phyloP scores from a whole-genome alignment of 768 basidiomycete species.

The Xanthoconium purpureum region DNA sequence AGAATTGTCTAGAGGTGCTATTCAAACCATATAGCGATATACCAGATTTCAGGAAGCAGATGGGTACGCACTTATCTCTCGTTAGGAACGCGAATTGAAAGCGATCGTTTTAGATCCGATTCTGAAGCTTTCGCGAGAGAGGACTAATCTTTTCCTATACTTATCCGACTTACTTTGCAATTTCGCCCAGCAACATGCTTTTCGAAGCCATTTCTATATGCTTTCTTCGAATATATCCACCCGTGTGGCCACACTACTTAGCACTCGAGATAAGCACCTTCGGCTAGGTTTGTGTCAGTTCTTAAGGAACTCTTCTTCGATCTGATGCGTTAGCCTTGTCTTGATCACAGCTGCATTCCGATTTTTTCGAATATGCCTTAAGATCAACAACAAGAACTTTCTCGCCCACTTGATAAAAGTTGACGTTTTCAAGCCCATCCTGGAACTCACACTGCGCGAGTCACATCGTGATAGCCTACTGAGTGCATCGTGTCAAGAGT shows the following conservation, averaged over 20 bases:
- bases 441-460: slow-evolving; percentile 82
- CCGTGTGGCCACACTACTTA: slow-evolving; percentile 74
- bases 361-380: slow-evolving; percentile 83
- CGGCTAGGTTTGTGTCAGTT: slow-evolving; percentile 67
- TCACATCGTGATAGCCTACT: slow-evolving; percentile 87
- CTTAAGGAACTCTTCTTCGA: background rate
- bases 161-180: slow-evolving; percentile 89
- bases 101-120: slow-evolving; percentile 41
- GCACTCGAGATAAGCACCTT: slow-evolving; percentile 85
- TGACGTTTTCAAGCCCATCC: slow-evolving; percentile 77
- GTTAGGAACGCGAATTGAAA: slow-evolving; percentile 1
- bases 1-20: slow-evolving; percentile 70
- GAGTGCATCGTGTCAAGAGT: slow-evolving; percentile 93
- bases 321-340: slow-evolving; percentile 9
- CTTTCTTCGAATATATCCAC: slow-evolving; percentile 74
- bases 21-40: slow-evolving; percentile 77
- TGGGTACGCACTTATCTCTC: slow-evolving; percentile 32
- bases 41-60: slow-evolving; percentile 58
- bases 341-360: slow-evolving; percentile 74
- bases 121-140: slow-evolving; percentile 63
- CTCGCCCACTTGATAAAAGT: slow-evolving; percentile 76
- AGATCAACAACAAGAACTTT: slow-evolving; percentile 75
- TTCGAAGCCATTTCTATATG: slow-evolving; percentile 88
- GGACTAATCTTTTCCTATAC: slow-evolving; percentile 81
- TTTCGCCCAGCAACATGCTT: slow-evolving; percentile 84